Percentiles rank a stretch among this genome's conserved stretches.
These are phyloP conservation scores for Aspergillus baeticus DNA, from an alignment of 495 filamentous ascomycete genomes.

Conservation along the genomic window DNA sequence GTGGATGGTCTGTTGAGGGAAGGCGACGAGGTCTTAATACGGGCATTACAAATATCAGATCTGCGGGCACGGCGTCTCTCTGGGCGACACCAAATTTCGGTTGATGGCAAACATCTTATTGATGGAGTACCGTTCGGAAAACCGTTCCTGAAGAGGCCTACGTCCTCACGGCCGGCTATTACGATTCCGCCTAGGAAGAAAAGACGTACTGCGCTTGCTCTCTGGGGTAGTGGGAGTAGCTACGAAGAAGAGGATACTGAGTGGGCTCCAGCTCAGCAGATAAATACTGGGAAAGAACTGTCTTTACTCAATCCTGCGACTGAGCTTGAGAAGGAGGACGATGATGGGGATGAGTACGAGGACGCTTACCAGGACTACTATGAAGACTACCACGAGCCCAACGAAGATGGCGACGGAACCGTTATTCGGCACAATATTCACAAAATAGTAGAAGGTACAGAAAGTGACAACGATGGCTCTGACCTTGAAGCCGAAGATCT, in stretches of 20 bases:
- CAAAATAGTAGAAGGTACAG: conserved; percentile 26
- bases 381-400: conserved; percentile 24
- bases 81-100: conserved; percentile 80
- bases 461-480: conserved; percentile 37
- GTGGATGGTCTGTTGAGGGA: conserved; percentile 70
- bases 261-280: conserved; percentile 32
- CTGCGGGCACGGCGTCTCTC: conserved; percentile 69
- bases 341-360: conserved; percentile 1
- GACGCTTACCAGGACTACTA: conserved; percentile 19
- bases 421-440: conserved; percentile 41
- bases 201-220: conserved; percentile 46
- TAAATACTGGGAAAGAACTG: conserved; percentile 21
- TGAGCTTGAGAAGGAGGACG: not conserved
- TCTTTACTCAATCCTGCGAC: conserved; percentile 12
- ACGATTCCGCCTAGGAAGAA: conserved; percentile 78
- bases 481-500: conserved; percentile 42
- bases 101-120: conserved; percentile 77
- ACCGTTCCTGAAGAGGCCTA: conserved; percentile 57
- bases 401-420: conserved; percentile 40
- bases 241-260: conserved; percentile 39
- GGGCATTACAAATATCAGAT: conserved; percentile 74
- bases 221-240: conserved; percentile 28
- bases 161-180: conserved; percentile 61
- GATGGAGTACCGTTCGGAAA: conserved; percentile 90
- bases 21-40: conserved; percentile 83